Conservation (phyloP, 306 rosid genomes). For the Astragalus glycyphyllos region DNA sequence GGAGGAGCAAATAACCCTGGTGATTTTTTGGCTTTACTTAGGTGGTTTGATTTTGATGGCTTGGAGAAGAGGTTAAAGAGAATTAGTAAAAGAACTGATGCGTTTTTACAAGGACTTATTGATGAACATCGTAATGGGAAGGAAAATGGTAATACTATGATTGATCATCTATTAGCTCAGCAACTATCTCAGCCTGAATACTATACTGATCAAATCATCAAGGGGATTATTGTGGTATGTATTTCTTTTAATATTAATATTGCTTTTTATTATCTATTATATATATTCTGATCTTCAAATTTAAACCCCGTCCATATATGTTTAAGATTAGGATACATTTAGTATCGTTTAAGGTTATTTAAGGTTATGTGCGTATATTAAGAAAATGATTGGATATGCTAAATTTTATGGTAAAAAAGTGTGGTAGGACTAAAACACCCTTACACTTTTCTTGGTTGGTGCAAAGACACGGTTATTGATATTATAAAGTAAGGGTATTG, state of each 20-base stretch:
- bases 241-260: background rate
- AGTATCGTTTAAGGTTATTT: no score
- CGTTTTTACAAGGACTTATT: conserved; percentile 56
- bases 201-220: conserved; percentile 55
- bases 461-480: no score
- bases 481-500: no score
- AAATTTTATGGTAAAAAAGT: no score
- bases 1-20: conserved; percentile 46
- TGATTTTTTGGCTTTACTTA: conserved; percentile 52
- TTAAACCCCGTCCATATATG: no score
- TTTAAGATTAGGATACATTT: no score
- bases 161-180: conserved; percentile 50
- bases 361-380: no score
- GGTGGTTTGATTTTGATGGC: conserved; percentile 48
- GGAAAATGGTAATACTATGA: conserved; percentile 45
- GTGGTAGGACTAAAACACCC: no score
- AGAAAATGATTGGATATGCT: no score
- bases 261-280: no score
- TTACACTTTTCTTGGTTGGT: no score
- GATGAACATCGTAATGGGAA: conserved; percentile 51
- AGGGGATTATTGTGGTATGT: conserved; percentile 52
- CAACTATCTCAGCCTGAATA: conserved; percentile 51
- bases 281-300: background rate
- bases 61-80: conserved; percentile 41
- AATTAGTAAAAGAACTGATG: conserved; percentile 39